These are phyloP conservation scores for Phoma sp. DNA, from an alignment of 2,329 filamentous ascomycete genomes.

Conservation along the genomic window DNA sequence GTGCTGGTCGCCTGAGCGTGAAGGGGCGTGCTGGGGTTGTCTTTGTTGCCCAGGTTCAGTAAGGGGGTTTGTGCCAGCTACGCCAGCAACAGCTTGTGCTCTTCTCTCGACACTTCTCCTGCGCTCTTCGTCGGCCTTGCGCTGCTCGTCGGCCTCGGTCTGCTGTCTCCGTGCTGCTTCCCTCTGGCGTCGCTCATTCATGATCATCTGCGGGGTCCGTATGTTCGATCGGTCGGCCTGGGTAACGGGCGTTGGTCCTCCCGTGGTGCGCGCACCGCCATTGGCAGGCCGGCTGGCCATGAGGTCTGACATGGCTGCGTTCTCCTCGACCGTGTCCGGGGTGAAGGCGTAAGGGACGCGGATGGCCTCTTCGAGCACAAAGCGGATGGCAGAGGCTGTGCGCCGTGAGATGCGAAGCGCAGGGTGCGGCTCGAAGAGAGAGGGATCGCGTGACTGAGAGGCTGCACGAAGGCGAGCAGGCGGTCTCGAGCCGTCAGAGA, in stretches of 20 bases:
- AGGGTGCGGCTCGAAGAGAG: constrained; percentile 54
- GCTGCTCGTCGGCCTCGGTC: constrained; percentile 60
- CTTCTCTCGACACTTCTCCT: constrained; percentile 65
- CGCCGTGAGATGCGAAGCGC: constrained; percentile 77
- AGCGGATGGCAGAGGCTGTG: constrained; percentile 89
- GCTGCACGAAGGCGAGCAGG: constrained; percentile 38
- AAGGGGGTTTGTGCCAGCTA: constrained; percentile 50
- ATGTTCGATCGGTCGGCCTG: constrained; percentile 64
- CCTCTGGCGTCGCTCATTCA: constrained; percentile 81
- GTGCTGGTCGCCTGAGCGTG: constrained; percentile 38
- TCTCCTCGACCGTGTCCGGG: constrained; percentile 82
- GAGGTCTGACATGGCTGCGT: constrained; percentile 90
- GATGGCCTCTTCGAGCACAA: constrained; percentile 87
- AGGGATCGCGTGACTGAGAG: constrained; percentile 15
- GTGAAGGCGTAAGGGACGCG: constrained; percentile 84
- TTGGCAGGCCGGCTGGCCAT: constrained; percentile 64
- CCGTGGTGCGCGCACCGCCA: constrained; percentile 61
- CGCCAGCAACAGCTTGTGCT: constrained; percentile 60
- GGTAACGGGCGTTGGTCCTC: constrained; percentile 60
- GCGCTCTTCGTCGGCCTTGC: constrained; percentile 59
- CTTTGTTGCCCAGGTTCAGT: constrained; percentile 38
- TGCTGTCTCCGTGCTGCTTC: constrained; percentile 74
- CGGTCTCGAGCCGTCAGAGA: constrained; percentile 37
- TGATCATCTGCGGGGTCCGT: constrained; percentile 85
- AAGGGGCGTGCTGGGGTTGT: constrained; percentile 33